Conservation (phyloP, 805 yeast species). For the Candida golubevii region DNA sequence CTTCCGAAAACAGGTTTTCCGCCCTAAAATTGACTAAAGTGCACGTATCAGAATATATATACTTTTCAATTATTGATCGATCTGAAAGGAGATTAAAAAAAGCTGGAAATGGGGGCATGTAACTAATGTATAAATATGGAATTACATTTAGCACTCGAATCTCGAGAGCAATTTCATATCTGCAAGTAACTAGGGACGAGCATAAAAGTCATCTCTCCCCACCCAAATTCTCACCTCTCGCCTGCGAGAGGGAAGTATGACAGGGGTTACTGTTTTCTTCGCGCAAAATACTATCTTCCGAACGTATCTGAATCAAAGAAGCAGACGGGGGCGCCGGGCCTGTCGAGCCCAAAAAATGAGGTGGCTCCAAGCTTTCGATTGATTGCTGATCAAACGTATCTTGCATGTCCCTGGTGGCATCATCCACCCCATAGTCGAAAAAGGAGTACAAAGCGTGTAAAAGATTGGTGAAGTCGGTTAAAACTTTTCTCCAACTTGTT, state of each 20-base stretch:
- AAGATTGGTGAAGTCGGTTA: conserved; percentile 2
- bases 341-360: conserved; percentile 6
- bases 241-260: conserved; percentile 6
- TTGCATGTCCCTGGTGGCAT: conserved; percentile 13
- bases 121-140: no score
- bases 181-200: no score
- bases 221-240: conserved; percentile 3
- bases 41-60: no score
- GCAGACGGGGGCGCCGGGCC: conserved; percentile 7
- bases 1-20: no score
- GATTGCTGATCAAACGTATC: not conserved
- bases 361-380: not conserved
- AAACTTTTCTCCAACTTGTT: not conserved
- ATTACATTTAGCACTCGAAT: no score
- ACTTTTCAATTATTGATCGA: no score
- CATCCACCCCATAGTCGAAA: conserved; percentile 40
- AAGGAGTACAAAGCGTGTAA: conserved; percentile 34
- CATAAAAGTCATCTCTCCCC: no score
- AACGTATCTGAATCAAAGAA: conserved; percentile 2
- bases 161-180: no score
- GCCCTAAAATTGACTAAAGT: no score
- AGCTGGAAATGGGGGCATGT: no score
- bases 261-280: not conserved
- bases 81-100: no score
- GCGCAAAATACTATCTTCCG: not conserved